Conservation (phyloP, 1,284 basidiomycete genomes). For the Blastosporella zonata region DNA sequence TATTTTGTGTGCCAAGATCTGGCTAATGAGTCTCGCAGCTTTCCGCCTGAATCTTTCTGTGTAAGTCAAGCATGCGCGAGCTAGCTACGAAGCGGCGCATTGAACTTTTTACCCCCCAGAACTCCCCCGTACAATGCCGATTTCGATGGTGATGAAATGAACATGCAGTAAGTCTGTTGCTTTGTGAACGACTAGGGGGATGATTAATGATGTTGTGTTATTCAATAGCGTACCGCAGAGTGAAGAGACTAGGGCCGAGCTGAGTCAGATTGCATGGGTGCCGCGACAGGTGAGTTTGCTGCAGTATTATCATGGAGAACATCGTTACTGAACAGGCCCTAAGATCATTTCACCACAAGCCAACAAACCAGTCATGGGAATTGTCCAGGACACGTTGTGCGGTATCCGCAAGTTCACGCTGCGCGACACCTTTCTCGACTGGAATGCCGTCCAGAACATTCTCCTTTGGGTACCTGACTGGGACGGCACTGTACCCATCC, state of each 20-base stretch:
- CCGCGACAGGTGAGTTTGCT: conserved; percentile 72
- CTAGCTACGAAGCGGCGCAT: conserved; percentile 22
- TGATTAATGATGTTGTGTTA: conserved; percentile 2
- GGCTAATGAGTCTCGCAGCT: conserved; percentile 50
- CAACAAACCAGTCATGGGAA: conserved; percentile 99
- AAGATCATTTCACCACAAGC: conserved; percentile 99
- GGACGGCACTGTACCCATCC: conserved; percentile 92
- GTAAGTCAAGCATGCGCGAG: conserved; percentile 47
- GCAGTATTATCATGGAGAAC: not conserved
- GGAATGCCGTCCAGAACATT: conserved; percentile 94
- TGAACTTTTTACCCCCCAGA: conserved; percentile 36
- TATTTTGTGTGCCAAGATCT: conserved; percentile 10
- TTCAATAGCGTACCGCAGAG: conserved; percentile 86
- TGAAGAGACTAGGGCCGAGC: conserved; percentile 97
- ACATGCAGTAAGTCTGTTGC: conserved; percentile 87
- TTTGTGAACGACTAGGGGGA: not conserved
- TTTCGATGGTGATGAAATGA: conserved; percentile 99
- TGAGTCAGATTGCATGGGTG: conserved; percentile 99
- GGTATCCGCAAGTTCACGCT: conserved; percentile 97
- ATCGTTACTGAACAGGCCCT: conserved; percentile 4
- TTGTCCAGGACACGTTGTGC: conserved; percentile 98
- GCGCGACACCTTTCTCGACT: conserved; percentile 92
- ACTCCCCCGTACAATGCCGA: conserved; percentile 94
- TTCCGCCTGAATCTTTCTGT: conserved; percentile 97
- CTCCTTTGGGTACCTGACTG: conserved; percentile 97